These are phyloP conservation scores for Comarum palustre DNA, from an alignment of 306 rosid genomes.

Conservation along the genomic window DNA sequence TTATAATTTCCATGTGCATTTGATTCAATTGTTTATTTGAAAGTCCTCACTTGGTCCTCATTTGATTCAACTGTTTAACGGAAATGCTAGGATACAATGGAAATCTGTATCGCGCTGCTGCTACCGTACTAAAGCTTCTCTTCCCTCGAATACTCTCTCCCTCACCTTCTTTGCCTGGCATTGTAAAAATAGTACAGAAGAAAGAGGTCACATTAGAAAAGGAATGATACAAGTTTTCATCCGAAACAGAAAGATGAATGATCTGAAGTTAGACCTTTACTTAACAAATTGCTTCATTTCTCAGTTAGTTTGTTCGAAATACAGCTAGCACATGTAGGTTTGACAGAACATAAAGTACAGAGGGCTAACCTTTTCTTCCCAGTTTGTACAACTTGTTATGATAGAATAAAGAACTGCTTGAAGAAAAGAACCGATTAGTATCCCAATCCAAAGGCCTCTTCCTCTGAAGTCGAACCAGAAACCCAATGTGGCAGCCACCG, in stretches of 20 bases:
- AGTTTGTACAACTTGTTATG: slow-evolving; percentile 46
- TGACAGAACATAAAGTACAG: neutral
- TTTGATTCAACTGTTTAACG: no score
- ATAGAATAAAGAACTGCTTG: slow-evolving; percentile 38
- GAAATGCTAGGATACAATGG: no score
- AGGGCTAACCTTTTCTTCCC: slow-evolving; percentile 52
- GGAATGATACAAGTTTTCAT: neutral
- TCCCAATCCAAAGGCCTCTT: slow-evolving; percentile 64
- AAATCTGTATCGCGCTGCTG: no score
- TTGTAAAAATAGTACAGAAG: neutral
- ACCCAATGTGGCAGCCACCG: slow-evolving; percentile 45
- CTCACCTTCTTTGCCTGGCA: slow-evolving; percentile 37
- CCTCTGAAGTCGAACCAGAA: slow-evolving; percentile 51
- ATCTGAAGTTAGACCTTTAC: neutral
- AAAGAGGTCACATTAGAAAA: neutral
- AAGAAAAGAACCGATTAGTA: slow-evolving; percentile 49
- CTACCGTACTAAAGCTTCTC: slow-evolving; percentile 28
- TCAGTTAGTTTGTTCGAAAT: neutral
- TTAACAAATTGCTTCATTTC: neutral
- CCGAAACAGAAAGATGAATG: neutral
- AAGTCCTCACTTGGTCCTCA: no score
- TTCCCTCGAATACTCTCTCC: slow-evolving; percentile 46
- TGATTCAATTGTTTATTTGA: no score
- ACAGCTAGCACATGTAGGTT: no score
- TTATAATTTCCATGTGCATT: no score